Evolutionary conservation across 2,329 filamentous ascomycete genomes (phyloP).

Genomic region (Grosmannia clavigera): DNA sequence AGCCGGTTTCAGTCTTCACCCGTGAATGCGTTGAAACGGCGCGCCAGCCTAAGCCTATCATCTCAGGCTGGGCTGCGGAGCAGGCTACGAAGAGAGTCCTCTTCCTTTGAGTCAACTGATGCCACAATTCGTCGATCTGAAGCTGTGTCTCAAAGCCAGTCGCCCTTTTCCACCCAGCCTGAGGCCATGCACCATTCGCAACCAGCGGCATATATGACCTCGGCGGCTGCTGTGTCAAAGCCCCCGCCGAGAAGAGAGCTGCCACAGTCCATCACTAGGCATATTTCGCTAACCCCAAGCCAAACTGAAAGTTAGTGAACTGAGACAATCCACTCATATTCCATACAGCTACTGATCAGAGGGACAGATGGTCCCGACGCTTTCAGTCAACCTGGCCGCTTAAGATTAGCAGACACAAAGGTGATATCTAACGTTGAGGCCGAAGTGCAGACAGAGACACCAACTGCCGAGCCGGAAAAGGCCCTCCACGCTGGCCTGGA

Average conservation of each 20-base stretch:
- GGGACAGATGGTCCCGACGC: not conserved
- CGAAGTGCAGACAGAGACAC: constrained; percentile 5
- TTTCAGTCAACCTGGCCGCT: not conserved
- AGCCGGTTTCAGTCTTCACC: no score
- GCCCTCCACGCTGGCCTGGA: constrained; percentile 3
- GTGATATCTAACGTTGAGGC: not conserved
- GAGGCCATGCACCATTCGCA: not conserved
- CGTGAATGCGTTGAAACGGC: not conserved
- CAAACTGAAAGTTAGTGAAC: not conserved
- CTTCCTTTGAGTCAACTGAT: not conserved
- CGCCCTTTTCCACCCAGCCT: not conserved
- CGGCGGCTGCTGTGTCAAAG: not conserved
- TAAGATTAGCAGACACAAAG: not conserved
- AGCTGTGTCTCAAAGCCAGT: not conserved
- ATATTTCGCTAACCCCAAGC: constrained; percentile 6
- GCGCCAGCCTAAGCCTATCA: not conserved
- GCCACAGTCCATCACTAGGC: constrained; percentile 5
- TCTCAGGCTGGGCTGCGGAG: not conserved
- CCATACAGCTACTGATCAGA: not conserved
- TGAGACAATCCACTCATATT: no score
- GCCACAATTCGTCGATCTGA: not conserved
- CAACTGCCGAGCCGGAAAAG: not conserved
- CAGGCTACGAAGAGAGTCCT: not conserved
- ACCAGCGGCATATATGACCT: no score
- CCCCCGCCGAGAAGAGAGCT: constrained; percentile 10